Conservation (phyloP, 2,329 filamentous ascomycete species). For the Hirsutella rhossiliensis region DNA sequence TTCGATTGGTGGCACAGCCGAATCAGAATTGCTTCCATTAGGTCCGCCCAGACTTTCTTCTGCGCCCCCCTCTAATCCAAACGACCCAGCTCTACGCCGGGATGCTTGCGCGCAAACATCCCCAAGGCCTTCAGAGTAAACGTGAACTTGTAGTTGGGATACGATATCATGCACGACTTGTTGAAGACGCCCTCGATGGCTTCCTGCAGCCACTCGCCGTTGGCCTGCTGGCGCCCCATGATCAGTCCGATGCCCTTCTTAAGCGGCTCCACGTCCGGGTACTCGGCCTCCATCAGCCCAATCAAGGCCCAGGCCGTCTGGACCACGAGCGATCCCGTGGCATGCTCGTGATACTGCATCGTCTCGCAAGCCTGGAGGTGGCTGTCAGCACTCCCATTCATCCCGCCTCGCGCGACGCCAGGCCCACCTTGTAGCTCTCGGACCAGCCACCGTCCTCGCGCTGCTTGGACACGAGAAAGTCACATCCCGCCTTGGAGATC, state of each 20-base stretch:
- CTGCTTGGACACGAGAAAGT: conserved; percentile 78
- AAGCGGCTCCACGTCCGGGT: conserved; percentile 62
- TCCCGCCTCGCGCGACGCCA: neutral
- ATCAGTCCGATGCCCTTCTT: conserved; percentile 66
- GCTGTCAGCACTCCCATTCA: conserved; percentile 6
- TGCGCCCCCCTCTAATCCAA: no score
- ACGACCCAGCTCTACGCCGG: conserved; percentile 41
- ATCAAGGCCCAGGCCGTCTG: conserved; percentile 89
- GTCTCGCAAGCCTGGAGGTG: conserved; percentile 58
- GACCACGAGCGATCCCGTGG: conserved; percentile 71
- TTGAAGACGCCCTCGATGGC: conserved; percentile 98
- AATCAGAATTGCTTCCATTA: no score
- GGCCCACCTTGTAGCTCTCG: conserved; percentile 66
- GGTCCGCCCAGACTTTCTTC: no score
- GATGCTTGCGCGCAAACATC: conserved; percentile 68
- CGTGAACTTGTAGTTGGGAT: conserved; percentile 97
- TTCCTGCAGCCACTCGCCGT: conserved; percentile 93
- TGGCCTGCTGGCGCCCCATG: conserved; percentile 71
- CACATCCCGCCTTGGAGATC: conserved; percentile 61
- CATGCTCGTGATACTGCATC: conserved; percentile 62
- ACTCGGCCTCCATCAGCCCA: conserved; percentile 70
- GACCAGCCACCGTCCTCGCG: conserved; percentile 90
- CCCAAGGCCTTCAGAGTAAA: conserved; percentile 92
- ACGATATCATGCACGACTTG: conserved; percentile 98
- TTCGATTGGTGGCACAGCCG: no score